Evolutionary conservation across 805 yeast genomes (phyloP), one percentile per base, ranked within the genome.

Genomic region (Wickerhamiella kazuoi): DNA sequence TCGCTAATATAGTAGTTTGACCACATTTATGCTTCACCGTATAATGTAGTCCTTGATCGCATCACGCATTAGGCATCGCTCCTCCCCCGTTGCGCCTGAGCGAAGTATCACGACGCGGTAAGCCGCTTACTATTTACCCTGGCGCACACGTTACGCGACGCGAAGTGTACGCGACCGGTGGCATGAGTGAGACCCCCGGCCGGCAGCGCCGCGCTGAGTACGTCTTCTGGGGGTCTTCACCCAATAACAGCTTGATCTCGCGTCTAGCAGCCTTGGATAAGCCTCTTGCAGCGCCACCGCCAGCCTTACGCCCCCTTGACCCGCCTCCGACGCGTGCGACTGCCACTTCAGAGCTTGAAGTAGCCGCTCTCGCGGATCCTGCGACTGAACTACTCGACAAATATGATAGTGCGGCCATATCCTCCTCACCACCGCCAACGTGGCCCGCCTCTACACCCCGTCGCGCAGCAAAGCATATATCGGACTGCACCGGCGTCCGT

Each of bases 331-430:
- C n/a, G n/a, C n/a, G n/a, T n/a, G n/a, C n/a, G n/a, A n/a, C 26
- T 11, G 26, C 6, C 20, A 21, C 38, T 21, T 8, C 16, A 17
- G 16, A 16, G 26, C 5, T 29, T 19, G 18, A 16, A 28, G 13
- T 36, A 24, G 14, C 17, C 16, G 37, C 32, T 24, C 41, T 38
- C 3, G 39, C 34, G 16, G 53, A 49, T 30, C 53, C 53, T 2
- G 51, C 44, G 2, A 40, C 38, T 3, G 51, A 46, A 30, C 41
- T 49, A 33, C 28, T 49, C 32, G 50, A 41, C 17, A 48, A 46
- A 24, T 49, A 30, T 39, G 40, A 38, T 2, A 16, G 36, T 18
- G 18, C 16, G 8, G 35, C 37, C 26, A 9, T 32, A 21, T 38
- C 39, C 6, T 40, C 45, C 15, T 41, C 48, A 7, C 49, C 49